Evolutionary conservation across 139 green algal genomes (phyloP).

Genomic region (Coccomyxa sp.): DNA sequence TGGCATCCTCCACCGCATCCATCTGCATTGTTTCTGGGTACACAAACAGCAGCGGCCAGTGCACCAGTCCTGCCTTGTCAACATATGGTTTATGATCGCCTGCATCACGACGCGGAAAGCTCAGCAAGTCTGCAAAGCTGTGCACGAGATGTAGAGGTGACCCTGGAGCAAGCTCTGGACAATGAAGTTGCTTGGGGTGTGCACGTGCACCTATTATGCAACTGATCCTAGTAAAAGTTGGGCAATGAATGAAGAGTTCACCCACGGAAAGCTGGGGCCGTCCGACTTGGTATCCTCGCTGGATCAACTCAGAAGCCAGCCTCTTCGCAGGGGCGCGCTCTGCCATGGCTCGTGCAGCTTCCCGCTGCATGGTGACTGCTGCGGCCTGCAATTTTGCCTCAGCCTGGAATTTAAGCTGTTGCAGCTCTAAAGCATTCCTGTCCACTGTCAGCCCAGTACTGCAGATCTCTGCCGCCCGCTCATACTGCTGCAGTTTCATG

Average conservation of each 20-base stretch:
- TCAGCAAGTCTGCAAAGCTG: not conserved
- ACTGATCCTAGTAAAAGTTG: not conserved
- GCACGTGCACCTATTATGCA: not conserved
- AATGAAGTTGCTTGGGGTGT: not conserved
- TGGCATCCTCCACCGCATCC: conserved; percentile 78
- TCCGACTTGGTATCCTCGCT: conserved; percentile 43
- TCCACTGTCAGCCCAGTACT: conserved; percentile 52
- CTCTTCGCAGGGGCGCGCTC: conserved; percentile 22
- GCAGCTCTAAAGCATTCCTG: conserved; percentile 50
- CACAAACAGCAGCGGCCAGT: conserved; percentile 85
- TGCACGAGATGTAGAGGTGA: not conserved
- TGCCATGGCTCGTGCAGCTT: not conserved
- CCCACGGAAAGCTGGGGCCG: conserved; percentile 50
- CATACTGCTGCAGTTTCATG: conserved; percentile 50
- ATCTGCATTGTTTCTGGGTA: conserved; percentile 81
- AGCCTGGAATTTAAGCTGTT: conserved; percentile 22
- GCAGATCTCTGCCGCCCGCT: conserved; percentile 42
- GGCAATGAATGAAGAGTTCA: not conserved
- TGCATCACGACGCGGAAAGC: not conserved
- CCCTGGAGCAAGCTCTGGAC: not conserved
- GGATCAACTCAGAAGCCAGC: conserved; percentile 31
- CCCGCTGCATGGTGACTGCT: not conserved
- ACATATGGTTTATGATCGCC: conserved; percentile 46
- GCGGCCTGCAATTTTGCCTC: not conserved
- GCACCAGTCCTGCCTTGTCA: conserved; percentile 47